Evolutionary conservation across 2,329 filamentous ascomycete genomes (phyloP).

Genomic region (Fusarium chaquense): DNA sequence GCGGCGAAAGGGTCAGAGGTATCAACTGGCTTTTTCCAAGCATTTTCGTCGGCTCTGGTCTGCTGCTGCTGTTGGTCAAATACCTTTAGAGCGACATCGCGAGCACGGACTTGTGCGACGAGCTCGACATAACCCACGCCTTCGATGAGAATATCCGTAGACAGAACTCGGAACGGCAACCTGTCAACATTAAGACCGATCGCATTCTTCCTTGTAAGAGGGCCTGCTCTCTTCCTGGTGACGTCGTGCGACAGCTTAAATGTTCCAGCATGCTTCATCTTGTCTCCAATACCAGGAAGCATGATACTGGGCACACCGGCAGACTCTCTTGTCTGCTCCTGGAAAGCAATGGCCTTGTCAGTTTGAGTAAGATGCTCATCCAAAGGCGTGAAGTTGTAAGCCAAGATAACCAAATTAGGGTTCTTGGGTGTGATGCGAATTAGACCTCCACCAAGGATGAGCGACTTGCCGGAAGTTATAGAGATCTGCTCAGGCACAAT

Average conservation of each 20-base stretch:
- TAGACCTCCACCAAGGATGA: conserved; percentile 83
- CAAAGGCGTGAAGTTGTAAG: conserved; percentile 89
- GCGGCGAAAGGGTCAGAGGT: conserved; percentile 42
- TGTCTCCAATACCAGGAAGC: conserved; percentile 66
- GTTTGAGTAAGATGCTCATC: conserved; percentile 81
- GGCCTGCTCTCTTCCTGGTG: conserved; percentile 81
- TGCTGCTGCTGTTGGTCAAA: conserved; percentile 11
- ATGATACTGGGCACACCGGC: conserved; percentile 74
- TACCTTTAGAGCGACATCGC: conserved; percentile 50
- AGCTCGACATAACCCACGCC: conserved; percentile 95
- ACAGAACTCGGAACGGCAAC: conserved; percentile 83
- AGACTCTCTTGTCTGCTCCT: conserved; percentile 69
- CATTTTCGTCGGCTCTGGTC: neutral
- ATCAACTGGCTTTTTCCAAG: neutral
- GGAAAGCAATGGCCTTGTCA: conserved; percentile 81
- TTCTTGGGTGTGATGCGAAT: conserved; percentile 83
- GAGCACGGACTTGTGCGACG: conserved; percentile 80
- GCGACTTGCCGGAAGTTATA: conserved; percentile 80
- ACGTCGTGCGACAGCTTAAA: conserved; percentile 85
- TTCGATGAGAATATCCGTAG: conserved; percentile 88
- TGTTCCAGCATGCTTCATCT: conserved; percentile 76
- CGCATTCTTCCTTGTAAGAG: conserved; percentile 73
- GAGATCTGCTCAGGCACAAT: conserved; percentile 78
- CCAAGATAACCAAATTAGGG: conserved; percentile 74
- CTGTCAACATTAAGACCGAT: conserved; percentile 72